These are phyloP conservation scores for Paramecium pentaurelia DNA, from an alignment of 73 alveolate species.

Conservation along the genomic window DNA sequence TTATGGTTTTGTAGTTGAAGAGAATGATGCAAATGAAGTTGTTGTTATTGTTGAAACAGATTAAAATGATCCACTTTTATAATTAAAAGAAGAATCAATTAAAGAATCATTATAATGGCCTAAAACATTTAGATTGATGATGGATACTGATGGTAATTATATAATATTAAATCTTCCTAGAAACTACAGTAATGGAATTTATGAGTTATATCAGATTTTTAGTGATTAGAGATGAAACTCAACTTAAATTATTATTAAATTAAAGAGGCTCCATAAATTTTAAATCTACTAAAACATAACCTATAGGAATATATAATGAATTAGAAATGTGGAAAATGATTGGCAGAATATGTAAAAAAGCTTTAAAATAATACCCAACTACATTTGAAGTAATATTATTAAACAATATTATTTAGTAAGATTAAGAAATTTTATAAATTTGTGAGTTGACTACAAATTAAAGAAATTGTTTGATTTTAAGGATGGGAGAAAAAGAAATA, in stretches of 20 bases:
- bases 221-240: slow-evolving; percentile 57
- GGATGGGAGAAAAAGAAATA: slow-evolving; percentile 77
- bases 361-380: slow-evolving; percentile 69
- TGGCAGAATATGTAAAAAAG: slow-evolving; percentile 56
- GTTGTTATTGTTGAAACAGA: slow-evolving; percentile 73
- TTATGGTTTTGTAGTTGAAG: slow-evolving; percentile 90
- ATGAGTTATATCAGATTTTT: slow-evolving; percentile 72
- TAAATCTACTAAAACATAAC: slow-evolving; percentile 65
- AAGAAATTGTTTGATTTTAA: slow-evolving; percentile 74
- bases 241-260: slow-evolving; percentile 47
- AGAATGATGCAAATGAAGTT: slow-evolving; percentile 93
- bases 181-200: slow-evolving; percentile 70
- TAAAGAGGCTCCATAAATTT: not conserved
- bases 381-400: slow-evolving; percentile 39
- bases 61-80: slow-evolving; percentile 70
- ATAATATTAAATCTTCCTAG: not conserved
- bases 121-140: slow-evolving; percentile 67
- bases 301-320: slow-evolving; percentile 68
- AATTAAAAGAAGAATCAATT: slow-evolving; percentile 65
- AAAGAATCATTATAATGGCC: slow-evolving; percentile 64
- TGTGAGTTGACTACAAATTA: slow-evolving; percentile 67
- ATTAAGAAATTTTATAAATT: slow-evolving; percentile 55
- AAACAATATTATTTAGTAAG: not conserved
- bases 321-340: slow-evolving; percentile 68
- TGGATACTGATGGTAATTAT: slow-evolving; percentile 35